Evolutionary conservation across 164 flowering plant genomes (phyloP), one percentile per base, ranked within the genome.

Genomic region (Vitis labrusca): DNA sequence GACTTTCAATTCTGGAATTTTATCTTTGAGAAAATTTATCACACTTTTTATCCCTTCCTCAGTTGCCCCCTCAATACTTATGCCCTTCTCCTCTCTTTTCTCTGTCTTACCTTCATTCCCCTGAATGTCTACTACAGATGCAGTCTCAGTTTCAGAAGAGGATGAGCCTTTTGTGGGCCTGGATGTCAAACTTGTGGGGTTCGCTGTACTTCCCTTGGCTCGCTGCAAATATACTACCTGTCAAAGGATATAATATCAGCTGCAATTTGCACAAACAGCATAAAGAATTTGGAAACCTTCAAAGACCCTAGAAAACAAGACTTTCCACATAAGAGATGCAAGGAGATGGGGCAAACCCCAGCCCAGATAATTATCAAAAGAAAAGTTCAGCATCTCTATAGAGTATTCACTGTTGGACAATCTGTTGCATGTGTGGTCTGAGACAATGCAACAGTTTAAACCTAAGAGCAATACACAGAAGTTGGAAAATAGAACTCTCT

Each of bases 41-140:
- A 95, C 93, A 58, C 88, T 88, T 71, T 81, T 90, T 67, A 95
- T 82, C 70, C 91, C 99, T 73, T 93, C 99, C 77, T 95, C 99
- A 74, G 88, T 86, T 70, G 83, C 87, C 70, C 78, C 98, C 71
- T 89, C 91, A 60, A 83, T 70, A 72, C 81, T 86, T 54, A 82
- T 71, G 65, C 83, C 84, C 74, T 87, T 88, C 61, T 83, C 91
- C 44, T 82, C 87, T 69, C 67, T 80, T 77, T 72, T 83, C 15
- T 88, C 90, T 15, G 77, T 58, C 71, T 75, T 83, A 16, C 53
- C 82, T 64, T 83, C 85, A 74, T 77, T 79, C 69, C 49, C 82
- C 50, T 74, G 74, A 58, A 73, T 76, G 49, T 85, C 91, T 71
- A 81, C 85, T 3, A 63, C 74, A 53, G 90, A 63, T 67, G 75